Base-by-base conservation (phyloP, 352 stramenopile species). In the Plasmopara viticola region DNA sequence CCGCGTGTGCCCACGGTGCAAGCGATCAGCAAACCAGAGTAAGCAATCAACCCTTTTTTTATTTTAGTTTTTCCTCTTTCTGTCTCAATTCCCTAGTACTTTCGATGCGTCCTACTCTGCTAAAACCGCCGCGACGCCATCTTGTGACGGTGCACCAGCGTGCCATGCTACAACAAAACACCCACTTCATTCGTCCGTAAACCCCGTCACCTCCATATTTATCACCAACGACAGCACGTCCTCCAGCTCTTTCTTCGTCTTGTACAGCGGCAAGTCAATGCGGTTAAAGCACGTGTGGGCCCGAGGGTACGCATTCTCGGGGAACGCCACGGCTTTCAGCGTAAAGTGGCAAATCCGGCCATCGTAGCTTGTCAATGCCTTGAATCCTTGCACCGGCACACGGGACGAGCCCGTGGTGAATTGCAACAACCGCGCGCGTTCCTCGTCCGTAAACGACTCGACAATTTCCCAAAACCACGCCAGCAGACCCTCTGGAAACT, bases 201-300 rank as follows among this genome's bases (percentile, higher is more conserved):
- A 98, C 50, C 95, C 95, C 34, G 91, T 97, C 33, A 95, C 67
- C 62, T 98, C 93, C 93, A 98, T 98, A 53, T 96, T 90, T 48
- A 98, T 92, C 37, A 97, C 91, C 56, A 97, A 79, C 45, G 87
- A 96, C 30, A 99, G 70, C 48, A 96, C 96, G 54, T 98, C 86
- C 48, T 98, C 78, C 18, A 99, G 65, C 57, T 98, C 89, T 48
- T 88, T 79, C 67, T 96, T 98, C 10, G 73, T 87, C 52, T 70
- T 72, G 51, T 91, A 94, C 29, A 88, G 55, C 10, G 84, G 84
- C 52, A 92, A 45, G 40, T 94, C 84, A 33, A 92, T 75, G 53
- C 81, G 83, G 53, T 94, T 91, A 60, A 91, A 94, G 48, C 83
- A 94, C 29, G 83, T 89, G 55, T 94, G 83, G 5, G 80, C 76